Conservation (phyloP, 495 filamentous ascomycete genomes). For the Penicillium diatomitis region DNA sequence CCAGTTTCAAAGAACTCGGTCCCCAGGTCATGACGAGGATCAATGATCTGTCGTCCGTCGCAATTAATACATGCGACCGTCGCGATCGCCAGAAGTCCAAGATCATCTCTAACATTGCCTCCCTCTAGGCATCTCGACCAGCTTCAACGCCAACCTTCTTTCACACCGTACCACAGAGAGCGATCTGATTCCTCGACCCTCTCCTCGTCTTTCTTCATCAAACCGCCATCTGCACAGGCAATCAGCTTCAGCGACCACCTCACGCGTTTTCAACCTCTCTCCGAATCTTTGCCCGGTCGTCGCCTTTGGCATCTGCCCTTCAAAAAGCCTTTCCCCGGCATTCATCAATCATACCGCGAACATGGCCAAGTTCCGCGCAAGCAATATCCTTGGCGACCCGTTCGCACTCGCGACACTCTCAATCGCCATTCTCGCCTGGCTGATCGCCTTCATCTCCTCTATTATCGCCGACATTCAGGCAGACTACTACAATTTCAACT, state of each 20-base stretch:
- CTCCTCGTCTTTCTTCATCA: too few species aligned
- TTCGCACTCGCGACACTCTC: conserved; percentile 92
- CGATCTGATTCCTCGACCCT: too few species aligned
- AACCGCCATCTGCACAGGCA: too few species aligned
- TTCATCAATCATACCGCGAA: conserved; percentile 7
- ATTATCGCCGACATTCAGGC: conserved; percentile 58
- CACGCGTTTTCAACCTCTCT: conserved; percentile 3
- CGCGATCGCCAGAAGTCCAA: background rate
- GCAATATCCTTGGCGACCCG: conserved; percentile 89
- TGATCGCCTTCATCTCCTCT: conserved; percentile 81
- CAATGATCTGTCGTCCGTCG: background rate
- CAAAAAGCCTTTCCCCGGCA: conserved; percentile 47
- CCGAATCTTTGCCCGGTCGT: background rate
- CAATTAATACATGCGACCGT: conserved; percentile 6
- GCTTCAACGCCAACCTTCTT: background rate
- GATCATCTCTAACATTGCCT: conserved; percentile 1
- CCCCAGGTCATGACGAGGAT: too few species aligned
- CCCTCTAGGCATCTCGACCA: background rate
- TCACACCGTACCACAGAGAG: background rate
- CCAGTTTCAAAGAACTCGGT: too few species aligned
- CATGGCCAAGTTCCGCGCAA: conserved; percentile 60
- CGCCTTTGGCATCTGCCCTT: too few species aligned
- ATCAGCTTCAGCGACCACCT: background rate
- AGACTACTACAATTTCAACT: conserved; percentile 72
- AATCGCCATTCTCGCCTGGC: conserved; percentile 84